A percentile compares a stretch with the other conserved stretches of the same genome.
These are phyloP conservation scores for Leccinellum rugosiceps DNA, from an alignment of 768 basidiomycete species.

Conservation along the genomic window DNA sequence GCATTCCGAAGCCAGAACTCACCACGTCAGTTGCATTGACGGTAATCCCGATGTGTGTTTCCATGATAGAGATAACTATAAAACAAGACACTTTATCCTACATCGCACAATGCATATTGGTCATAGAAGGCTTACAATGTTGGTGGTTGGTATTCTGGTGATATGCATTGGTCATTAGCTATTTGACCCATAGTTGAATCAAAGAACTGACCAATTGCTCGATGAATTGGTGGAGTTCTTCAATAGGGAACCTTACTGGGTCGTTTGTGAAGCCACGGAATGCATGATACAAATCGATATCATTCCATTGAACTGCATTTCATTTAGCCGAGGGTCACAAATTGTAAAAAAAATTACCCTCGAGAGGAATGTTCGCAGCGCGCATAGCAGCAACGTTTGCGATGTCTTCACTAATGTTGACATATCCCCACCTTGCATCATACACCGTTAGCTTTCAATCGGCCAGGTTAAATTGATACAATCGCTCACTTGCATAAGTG, in stretches of 20 bases:
- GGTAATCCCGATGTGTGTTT: conserved; percentile 56
- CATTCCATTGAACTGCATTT: conserved; percentile 67
- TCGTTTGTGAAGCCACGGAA: conserved; percentile 68
- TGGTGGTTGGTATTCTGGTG: conserved; percentile 26
- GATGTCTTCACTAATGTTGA: conserved; percentile 52
- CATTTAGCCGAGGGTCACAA: not conserved
- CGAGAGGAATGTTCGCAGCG: conserved; percentile 71
- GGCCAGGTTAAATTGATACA: not conserved
- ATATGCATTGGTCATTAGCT: conserved; percentile 1
- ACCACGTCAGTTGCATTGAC: conserved; percentile 62
- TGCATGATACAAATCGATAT: conserved; percentile 71
- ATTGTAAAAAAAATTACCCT: conserved; percentile 41
- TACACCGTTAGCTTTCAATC: not conserved
- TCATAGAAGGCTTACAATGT: conserved; percentile 21
- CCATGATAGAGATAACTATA: conserved; percentile 67
- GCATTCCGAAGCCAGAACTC: conserved; percentile 21
- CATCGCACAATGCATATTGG: not conserved
- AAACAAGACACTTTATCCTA: not conserved
- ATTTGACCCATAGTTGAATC: not conserved
- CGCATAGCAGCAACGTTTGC: conserved; percentile 57
- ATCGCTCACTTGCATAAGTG: conserved; percentile 58
- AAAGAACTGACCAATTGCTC: conserved; percentile 46
- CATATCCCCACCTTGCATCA: conserved; percentile 42
- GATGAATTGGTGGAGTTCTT: conserved; percentile 54
- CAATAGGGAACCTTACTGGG: conserved; percentile 56